These are phyloP conservation scores for Cutaneotrichosporon curvatum DNA, from an alignment of 1,284 basidiomycete species.

Conservation along the genomic window DNA sequence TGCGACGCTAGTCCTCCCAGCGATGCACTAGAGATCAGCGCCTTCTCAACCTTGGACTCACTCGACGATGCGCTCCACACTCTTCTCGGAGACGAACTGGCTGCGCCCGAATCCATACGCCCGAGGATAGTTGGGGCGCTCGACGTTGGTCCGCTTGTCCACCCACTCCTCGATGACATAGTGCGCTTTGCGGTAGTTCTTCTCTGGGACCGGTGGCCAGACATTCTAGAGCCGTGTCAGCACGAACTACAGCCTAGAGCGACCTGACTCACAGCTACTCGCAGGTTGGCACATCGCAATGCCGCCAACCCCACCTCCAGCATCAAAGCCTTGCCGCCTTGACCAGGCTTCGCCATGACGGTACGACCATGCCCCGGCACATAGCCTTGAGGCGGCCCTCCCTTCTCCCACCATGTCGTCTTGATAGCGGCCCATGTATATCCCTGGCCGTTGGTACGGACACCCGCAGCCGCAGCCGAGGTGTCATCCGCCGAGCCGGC, in stretches of 20 bases:
- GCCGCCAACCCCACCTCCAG: slow-evolving; percentile 76
- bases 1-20: slow-evolving; percentile 65
- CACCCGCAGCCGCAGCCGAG: slow-evolving; percentile 20
- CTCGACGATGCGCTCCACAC: slow-evolving; percentile 64
- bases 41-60: slow-evolving; percentile 17
- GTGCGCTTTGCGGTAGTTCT: slow-evolving; percentile 76
- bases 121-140: slow-evolving; percentile 33
- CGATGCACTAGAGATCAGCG: slow-evolving; percentile 48
- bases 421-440: slow-evolving; percentile 52
- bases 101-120: slow-evolving; percentile 61
- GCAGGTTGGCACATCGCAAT: slow-evolving; percentile 63
- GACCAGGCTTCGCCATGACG: slow-evolving; percentile 21
- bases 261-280: slow-evolving; percentile 50
- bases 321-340: slow-evolving; percentile 50
- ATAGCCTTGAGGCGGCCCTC: slow-evolving; percentile 42
- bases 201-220: slow-evolving; percentile 72
- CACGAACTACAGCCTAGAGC: neutral
- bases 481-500: slow-evolving; percentile 14
- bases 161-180: slow-evolving; percentile 69
- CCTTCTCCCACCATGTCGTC: slow-evolving; percentile 71
- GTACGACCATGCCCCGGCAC: slow-evolving; percentile 43
- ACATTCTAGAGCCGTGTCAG: slow-evolving; percentile 52
- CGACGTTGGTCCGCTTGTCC: slow-evolving; percentile 53
- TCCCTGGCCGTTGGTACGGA: slow-evolving; percentile 53
- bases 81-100: slow-evolving; percentile 60